A percentile compares a stretch with the other conserved stretches of the same genome.
Conservation (phyloP, 1,284 basidiomycete genomes). For the Chalciporus sp. region DNA sequence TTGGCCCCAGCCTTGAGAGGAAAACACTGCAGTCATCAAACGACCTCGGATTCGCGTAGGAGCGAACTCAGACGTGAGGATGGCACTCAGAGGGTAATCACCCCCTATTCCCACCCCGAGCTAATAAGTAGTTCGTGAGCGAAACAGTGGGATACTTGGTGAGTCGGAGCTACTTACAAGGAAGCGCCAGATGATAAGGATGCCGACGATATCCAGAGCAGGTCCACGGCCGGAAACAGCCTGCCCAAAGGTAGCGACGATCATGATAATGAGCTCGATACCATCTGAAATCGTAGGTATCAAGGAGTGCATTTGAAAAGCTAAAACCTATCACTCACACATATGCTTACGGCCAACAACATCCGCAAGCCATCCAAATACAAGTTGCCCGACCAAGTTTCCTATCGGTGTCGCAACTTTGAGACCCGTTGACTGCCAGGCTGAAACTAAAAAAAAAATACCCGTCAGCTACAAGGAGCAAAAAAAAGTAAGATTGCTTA, state of each 20-base stretch:
- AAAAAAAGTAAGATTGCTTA: too few species aligned
- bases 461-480: too few species aligned
- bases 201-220: conserved; percentile 55
- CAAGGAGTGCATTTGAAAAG: not conserved
- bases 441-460: too few species aligned
- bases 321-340: conserved; percentile 15
- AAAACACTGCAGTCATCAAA: conserved; percentile 59
- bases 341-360: conserved; percentile 52
- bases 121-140: conserved; percentile 26
- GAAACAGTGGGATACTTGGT: not conserved
- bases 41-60: conserved; percentile 56
- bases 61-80: conserved; percentile 64
- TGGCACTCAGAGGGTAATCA: conserved; percentile 52
- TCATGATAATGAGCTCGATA: conserved; percentile 59
- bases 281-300: conserved; percentile 46
- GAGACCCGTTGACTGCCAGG: conserved; percentile 71
- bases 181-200: conserved; percentile 59
- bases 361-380: conserved; percentile 65
- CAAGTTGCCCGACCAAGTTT: conserved; percentile 50
- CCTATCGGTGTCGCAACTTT: conserved; percentile 76
- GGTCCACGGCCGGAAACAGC: conserved; percentile 52
- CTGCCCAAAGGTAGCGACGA: conserved; percentile 51
- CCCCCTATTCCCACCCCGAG: conserved; percentile 64
- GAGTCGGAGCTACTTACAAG: conserved; percentile 36
- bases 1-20: conserved; percentile 58